phyloP scores from a whole-genome alignment of 345 rosid species.

The Melaleuca quinquenervia region DNA sequence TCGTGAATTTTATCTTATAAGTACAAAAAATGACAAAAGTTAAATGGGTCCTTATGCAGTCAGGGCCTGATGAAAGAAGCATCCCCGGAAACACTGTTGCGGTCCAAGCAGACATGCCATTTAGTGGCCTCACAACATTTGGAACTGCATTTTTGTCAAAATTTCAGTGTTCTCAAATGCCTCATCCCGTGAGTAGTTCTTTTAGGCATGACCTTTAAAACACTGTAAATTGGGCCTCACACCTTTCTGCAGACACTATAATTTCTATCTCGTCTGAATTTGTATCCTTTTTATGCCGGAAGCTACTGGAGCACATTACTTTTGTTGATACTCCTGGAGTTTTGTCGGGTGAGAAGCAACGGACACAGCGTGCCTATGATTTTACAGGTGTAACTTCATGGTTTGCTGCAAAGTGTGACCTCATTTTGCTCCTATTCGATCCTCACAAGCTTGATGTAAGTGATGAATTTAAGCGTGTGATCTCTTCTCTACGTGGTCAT shows the following conservation, averaged over 20 bases:
- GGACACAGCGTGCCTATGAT: constrained; percentile 81
- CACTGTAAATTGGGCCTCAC: background rate
- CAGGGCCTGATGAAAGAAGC: constrained; percentile 95
- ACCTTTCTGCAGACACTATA: background rate
- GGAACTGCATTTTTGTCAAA: constrained; percentile 91
- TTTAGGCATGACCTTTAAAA: background rate
- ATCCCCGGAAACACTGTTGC: constrained; percentile 94
- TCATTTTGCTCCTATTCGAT: constrained; percentile 89
- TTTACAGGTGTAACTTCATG: constrained; percentile 93
- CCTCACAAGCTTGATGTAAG: constrained; percentile 94
- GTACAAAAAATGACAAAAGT: background rate
- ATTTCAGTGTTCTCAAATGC: constrained; percentile 98
- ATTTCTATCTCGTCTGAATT: background rate
- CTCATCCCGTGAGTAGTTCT: constrained; percentile 56
- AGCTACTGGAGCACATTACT: constrained; percentile 87
- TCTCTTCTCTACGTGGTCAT: constrained; percentile 85
- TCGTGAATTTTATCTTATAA: background rate
- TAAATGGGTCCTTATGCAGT: constrained; percentile 27
- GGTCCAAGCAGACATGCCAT: constrained; percentile 96
- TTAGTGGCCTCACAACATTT: constrained; percentile 78
- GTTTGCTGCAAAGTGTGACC: constrained; percentile 98
- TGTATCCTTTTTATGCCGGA: background rate
- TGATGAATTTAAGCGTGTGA: constrained; percentile 96
- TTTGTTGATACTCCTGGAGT: constrained; percentile 98
- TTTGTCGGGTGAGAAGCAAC: constrained; percentile 88